Evolutionary conservation across 768 basidiomycete species (phyloP), one percentile per base, ranked within the genome.

Genomic region (Trametes cinnabarina): DNA sequence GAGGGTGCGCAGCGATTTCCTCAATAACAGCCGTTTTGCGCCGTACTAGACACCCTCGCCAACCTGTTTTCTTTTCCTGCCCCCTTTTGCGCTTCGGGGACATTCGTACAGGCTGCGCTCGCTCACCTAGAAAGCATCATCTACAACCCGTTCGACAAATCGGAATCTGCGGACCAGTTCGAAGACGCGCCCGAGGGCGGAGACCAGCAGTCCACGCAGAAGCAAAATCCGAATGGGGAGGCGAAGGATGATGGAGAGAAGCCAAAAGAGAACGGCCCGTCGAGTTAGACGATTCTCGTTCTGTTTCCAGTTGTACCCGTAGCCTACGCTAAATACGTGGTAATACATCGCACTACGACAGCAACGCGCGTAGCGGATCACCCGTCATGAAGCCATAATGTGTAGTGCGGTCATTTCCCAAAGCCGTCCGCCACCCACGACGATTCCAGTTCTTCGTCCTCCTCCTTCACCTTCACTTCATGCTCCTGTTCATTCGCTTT

Each of bases 1-100:
- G 77, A 85, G 90, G 88, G 91, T 93, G 87, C 90, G 93, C 88
- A 90, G 86, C 72, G 82, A 89, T 89, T 89, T 89, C 72, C 67
- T 81, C 74, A 86, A 86, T 77, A 73, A 86, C 78, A 80, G 74
- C 69, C 88, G 92, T 73, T 94, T 78, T 75, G 77, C 83, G 57
- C 93, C 93, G 66, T 95, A 95, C 84, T 95, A 89, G 88, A 82
- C 73, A 66, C 66, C 57, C 57, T 63, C 44, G 32, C 60, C 55
- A 42, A 56, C 55, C 54, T 41, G 15, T 63, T 69, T 69, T 63
- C 34, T 39, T 42, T 26, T 51, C 28, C 44, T 64, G 57, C 41
- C 48, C 59, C 48, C 55, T 32, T 61, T 53, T 52, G 30, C 40
- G 47, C 7, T 32, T 32, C 12, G 30, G 30, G 30, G 56, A 65